Evolutionary conservation across 768 basidiomycete genomes (phyloP).

Genomic region (Mycena amicta): DNA sequence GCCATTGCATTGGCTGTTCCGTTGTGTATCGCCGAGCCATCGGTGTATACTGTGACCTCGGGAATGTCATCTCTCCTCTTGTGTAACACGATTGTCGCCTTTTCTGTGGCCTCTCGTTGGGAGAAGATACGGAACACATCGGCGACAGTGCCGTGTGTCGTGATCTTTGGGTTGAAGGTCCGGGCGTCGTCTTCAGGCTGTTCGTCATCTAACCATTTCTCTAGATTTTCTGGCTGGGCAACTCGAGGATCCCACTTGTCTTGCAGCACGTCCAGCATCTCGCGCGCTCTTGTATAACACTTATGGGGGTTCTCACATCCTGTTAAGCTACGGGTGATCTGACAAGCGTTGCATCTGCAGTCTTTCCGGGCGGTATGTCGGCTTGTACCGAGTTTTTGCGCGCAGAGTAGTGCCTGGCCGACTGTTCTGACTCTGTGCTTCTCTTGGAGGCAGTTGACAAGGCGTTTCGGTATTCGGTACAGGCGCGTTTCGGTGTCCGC

Average conservation of each 20-base stretch:
- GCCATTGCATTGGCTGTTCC: not conserved
- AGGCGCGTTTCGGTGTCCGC: not conserved
- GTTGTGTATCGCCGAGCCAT: too few relatives aligned
- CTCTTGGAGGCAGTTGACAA: too few relatives aligned
- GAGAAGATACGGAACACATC: constrained; percentile 11
- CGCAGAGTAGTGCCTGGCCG: not conserved
- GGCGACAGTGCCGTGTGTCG: not conserved
- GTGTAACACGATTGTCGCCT: not conserved
- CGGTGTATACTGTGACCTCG: too few relatives aligned
- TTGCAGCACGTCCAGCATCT: constrained; percentile 2
- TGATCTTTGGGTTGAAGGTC: constrained; percentile 7
- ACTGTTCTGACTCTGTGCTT: too few relatives aligned
- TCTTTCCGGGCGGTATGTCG: not conserved
- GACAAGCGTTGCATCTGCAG: constrained; percentile 2
- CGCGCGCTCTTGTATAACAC: not conserved
- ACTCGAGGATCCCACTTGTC: constrained; percentile 1
- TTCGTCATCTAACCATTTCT: too few relatives aligned
- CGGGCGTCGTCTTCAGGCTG: too few relatives aligned
- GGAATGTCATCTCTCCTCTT: not conserved
- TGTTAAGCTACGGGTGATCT: not conserved
- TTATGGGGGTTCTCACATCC: not conserved
- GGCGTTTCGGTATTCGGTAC: not conserved
- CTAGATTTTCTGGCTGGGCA: not conserved
- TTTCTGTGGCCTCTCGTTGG: not conserved
- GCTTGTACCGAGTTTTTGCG: not conserved